phyloP scores from a whole-genome alignment of 257 asterid species.

The Solanum medicagineum region DNA sequence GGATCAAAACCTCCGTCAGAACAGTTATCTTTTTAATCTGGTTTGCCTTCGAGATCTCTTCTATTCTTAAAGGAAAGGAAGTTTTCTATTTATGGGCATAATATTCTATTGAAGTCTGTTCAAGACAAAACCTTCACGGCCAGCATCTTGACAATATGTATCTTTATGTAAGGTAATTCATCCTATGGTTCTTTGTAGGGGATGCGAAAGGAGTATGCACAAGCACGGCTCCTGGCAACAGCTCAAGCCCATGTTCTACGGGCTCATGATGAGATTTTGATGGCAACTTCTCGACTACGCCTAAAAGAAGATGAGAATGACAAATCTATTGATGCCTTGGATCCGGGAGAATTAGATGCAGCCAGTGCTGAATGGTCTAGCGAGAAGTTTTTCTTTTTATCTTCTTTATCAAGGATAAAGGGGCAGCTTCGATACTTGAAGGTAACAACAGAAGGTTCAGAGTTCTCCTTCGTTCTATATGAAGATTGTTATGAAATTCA shows the following conservation, averaged over 20 bases:
- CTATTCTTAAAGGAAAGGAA: not conserved
- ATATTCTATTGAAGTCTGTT: not conserved
- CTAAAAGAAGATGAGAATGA: constrained; percentile 68
- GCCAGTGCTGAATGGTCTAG: constrained; percentile 80
- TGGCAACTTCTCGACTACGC: constrained; percentile 92
- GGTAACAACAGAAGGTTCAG: constrained; percentile 26
- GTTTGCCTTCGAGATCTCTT: not conserved
- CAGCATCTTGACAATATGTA: not conserved
- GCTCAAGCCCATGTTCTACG: constrained; percentile 91
- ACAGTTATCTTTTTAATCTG: not conserved
- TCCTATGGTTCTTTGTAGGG: constrained; percentile 31
- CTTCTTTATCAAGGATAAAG: constrained; percentile 60
- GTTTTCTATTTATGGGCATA: not conserved
- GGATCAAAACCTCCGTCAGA: not conserved
- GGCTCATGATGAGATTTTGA: constrained; percentile 89
- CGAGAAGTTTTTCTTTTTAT: constrained; percentile 69
- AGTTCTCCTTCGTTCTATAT: not conserved
- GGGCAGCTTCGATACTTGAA: constrained; percentile 96
- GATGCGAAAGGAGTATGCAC: constrained; percentile 90
- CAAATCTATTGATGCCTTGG: constrained; percentile 68
- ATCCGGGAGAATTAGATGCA: constrained; percentile 64
- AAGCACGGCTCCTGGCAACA: constrained; percentile 67
- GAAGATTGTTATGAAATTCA: not conserved
- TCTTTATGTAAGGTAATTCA: not conserved
- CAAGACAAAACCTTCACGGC: not conserved